Conservation (phyloP, 768 basidiomycete species). For the Rhizopogon vinicolor region DNA sequence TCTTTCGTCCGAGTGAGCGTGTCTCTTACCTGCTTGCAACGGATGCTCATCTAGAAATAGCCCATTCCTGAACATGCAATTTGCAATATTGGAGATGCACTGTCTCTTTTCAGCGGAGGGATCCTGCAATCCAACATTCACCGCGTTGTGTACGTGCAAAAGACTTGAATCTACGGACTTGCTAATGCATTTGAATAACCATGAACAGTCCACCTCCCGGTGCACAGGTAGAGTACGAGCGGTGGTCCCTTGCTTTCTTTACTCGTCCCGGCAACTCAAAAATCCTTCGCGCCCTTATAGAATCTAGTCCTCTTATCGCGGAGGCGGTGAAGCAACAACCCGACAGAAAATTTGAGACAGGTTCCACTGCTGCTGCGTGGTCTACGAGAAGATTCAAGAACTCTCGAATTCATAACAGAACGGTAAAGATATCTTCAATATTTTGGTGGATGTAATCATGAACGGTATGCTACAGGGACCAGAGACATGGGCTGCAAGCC, state of each 20-base stretch:
- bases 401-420: slow-evolving; percentile 36
- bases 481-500: slow-evolving; percentile 25
- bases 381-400: slow-evolving; percentile 35
- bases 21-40: not conserved
- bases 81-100: slow-evolving; percentile 60
- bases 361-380: slow-evolving; percentile 36
- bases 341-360: slow-evolving; percentile 33
- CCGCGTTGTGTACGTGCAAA: slow-evolving; percentile 39
- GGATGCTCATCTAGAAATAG: slow-evolving; percentile 14
- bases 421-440: slow-evolving; percentile 19
- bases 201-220: slow-evolving; percentile 45
- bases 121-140: slow-evolving; percentile 64
- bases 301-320: slow-evolving; percentile 48
- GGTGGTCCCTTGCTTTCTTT: slow-evolving; percentile 71
- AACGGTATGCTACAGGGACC: too few species aligned
- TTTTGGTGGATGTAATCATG: not conserved
- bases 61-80: slow-evolving; percentile 54
- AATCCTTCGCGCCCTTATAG: slow-evolving; percentile 44
- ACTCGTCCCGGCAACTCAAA: slow-evolving; percentile 54
- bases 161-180: not conserved
- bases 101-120: slow-evolving; percentile 49
- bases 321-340: slow-evolving; percentile 30
- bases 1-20: slow-evolving; percentile 56
- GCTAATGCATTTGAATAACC: not conserved
- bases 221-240: slow-evolving; percentile 42